phyloP scores from a whole-genome alignment of 163 green algal species.

The Smithsoniella earleae region DNA sequence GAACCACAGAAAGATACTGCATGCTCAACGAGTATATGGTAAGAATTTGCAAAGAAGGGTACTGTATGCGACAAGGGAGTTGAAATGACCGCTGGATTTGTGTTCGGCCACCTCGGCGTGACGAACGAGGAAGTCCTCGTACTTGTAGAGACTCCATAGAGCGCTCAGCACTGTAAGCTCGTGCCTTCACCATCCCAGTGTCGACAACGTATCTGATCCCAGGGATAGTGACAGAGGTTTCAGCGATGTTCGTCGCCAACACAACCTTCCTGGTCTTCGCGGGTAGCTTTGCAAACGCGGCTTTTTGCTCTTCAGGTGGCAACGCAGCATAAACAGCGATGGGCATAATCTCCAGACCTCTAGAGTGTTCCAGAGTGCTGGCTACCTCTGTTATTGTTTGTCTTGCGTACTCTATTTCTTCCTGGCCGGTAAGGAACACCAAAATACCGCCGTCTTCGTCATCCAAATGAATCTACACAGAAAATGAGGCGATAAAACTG shows the following conservation, averaged over 20 bases:
- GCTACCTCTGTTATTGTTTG: background rate
- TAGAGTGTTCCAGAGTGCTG: background rate
- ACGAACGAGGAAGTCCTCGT: background rate
- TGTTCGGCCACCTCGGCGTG: too few species aligned
- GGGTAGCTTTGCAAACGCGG: slow-evolving; percentile 64
- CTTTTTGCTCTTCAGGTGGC: slow-evolving; percentile 67
- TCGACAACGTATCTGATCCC: slow-evolving; percentile 81
- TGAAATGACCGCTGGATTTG: too few species aligned
- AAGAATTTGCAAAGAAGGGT: too few species aligned
- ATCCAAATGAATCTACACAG: slow-evolving; percentile 63
- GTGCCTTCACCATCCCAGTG: slow-evolving; percentile 76
- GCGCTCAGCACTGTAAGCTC: slow-evolving; percentile 61
- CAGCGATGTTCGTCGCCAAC: slow-evolving; percentile 87
- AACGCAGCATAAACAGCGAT: slow-evolving; percentile 75
- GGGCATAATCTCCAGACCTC: slow-evolving; percentile 41
- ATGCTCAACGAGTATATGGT: too few species aligned
- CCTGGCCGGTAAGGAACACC: slow-evolving; percentile 83
- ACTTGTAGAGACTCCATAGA: slow-evolving; percentile 75
- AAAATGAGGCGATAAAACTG: too few species aligned
- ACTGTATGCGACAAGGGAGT: too few species aligned
- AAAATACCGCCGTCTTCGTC: slow-evolving; percentile 73
- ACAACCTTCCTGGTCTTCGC: slow-evolving; percentile 63
- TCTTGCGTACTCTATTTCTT: slow-evolving; percentile 42
- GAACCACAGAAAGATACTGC: too few species aligned
- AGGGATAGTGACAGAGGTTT: slow-evolving; percentile 82